Percentiles rank a stretch among this genome's conserved stretches.
These are phyloP conservation scores for Globisporangium okanoganense DNA, from an alignment of 352 stramenopile genomes.

Conservation along the genomic window DNA sequence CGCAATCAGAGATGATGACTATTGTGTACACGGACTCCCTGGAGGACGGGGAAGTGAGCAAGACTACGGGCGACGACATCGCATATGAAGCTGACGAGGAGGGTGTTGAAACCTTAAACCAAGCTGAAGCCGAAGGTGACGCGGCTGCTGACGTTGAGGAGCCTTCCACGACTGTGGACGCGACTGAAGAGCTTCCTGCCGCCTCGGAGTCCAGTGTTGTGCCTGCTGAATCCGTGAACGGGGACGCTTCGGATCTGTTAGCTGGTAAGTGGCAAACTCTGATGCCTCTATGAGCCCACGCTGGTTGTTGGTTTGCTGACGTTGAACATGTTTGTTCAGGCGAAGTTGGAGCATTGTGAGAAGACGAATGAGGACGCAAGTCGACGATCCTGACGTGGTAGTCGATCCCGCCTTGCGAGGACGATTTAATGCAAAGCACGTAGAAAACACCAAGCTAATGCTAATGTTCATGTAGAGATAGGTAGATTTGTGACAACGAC, in stretches of 20 bases:
- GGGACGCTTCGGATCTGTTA: background rate
- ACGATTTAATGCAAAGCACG: background rate
- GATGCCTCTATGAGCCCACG: background rate
- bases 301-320: background rate
- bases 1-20: background rate
- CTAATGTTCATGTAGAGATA: background rate
- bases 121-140: background rate
- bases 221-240: background rate
- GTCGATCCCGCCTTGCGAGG: background rate
- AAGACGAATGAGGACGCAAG: background rate
- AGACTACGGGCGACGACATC: background rate
- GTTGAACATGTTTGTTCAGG: background rate
- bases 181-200: background rate
- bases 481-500: background rate
- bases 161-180: background rate
- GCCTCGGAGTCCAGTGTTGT: background rate
- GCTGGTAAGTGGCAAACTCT: background rate
- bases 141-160: background rate
- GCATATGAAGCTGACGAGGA: background rate
- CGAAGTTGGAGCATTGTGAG: background rate
- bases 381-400: background rate
- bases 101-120: too few species aligned
- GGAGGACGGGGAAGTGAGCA: background rate
- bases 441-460: background rate
- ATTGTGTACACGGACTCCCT: background rate